Evolutionary conservation across 441 rosid genomes (phyloP).

Genomic region (Lepidium campestre): DNA sequence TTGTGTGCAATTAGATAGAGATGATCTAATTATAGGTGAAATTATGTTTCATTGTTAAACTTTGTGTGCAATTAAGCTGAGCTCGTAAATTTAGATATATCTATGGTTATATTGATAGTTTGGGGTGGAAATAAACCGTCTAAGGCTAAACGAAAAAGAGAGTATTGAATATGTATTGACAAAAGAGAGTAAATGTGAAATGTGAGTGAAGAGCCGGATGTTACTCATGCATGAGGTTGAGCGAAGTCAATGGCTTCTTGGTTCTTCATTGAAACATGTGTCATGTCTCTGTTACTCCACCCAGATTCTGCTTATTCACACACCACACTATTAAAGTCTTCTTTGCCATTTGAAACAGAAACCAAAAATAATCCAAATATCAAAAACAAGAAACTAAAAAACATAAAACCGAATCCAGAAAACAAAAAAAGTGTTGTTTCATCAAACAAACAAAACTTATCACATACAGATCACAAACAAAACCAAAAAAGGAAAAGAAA

Average conservation of each 20-base stretch:
- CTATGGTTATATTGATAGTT: too few species aligned
- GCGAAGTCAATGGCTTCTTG: slow-evolving; percentile 26
- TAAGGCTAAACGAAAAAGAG: too few species aligned
- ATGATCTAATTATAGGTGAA: too few species aligned
- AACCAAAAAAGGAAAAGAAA: background rate
- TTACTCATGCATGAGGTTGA: slow-evolving; percentile 29
- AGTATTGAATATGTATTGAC: background rate
- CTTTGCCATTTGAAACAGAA: too few species aligned
- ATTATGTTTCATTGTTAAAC: too few species aligned
- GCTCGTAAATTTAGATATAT: too few species aligned
- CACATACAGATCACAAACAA: background rate
- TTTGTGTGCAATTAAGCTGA: too few species aligned
- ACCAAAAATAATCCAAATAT: slow-evolving; percentile 16
- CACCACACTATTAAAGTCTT: slow-evolving; percentile 17
- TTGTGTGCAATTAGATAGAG: too few species aligned
- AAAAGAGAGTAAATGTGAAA: background rate
- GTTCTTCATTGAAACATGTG: background rate
- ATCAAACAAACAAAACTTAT: slow-evolving; percentile 7
- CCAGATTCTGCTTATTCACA: slow-evolving; percentile 9
- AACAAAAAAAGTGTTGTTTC: background rate
- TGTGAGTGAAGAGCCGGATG: slow-evolving; percentile 25
- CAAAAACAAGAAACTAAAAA: background rate
- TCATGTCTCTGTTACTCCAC: slow-evolving; percentile 7
- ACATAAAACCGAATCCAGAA: slow-evolving; percentile 12
- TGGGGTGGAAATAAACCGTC: too few species aligned